Evolutionary conservation across 2,329 filamentous ascomycete species (phyloP), one percentile per base, ranked within the genome.

Genomic region (Didymella keratinophila): DNA sequence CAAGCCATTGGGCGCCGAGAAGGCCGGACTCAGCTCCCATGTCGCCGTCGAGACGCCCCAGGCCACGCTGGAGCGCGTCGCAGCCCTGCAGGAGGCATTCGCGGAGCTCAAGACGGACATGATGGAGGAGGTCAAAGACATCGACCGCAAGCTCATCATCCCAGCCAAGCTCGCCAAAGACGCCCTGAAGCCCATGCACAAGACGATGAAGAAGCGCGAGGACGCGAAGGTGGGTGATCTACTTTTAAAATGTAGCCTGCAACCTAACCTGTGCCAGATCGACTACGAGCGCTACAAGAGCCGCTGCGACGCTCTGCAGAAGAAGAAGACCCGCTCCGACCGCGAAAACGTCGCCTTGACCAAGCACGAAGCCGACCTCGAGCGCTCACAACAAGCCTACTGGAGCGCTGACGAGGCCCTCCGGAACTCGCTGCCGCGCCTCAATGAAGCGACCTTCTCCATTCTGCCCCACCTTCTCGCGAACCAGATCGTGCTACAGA

Each of bases 201-300:
- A 93, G 78, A 89, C 88, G 1, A 91, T 96, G 71, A 95, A 94
- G 79, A 93, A 92, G 76, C 83, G 92, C 45, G 91, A 95, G 72
- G 90, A 93, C 69, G 91, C 88, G 78, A 89, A 92, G 79, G 83
- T 84, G 59, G 10, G 71, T 16, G 2, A 6, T n/a, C n/a, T n/a
- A n/a, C n/a, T n/a, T n/a, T n/a, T n/a, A 20, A 20, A 14, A 18
- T 41, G 16, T 8, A 2, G 18, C 11, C 12, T 23, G 18, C 7
- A 25, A 27, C 39, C 64, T 72, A 28, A 71, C 60, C 11, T 10
- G 11, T 52, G 42, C 27, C 66, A 88, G 83, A 75, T 93, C 58
- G 92, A 96, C 73, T 95, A 88, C 71, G 92, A 96, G 77, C 86
- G 90, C 66, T 88, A 88, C 65, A 87, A 91, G 74, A 86, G 88